Evolutionary conservation across 2,329 filamentous ascomycete species (phyloP), one percentile per base, ranked within the genome.

Genomic region (Diaporthe capsici): DNA sequence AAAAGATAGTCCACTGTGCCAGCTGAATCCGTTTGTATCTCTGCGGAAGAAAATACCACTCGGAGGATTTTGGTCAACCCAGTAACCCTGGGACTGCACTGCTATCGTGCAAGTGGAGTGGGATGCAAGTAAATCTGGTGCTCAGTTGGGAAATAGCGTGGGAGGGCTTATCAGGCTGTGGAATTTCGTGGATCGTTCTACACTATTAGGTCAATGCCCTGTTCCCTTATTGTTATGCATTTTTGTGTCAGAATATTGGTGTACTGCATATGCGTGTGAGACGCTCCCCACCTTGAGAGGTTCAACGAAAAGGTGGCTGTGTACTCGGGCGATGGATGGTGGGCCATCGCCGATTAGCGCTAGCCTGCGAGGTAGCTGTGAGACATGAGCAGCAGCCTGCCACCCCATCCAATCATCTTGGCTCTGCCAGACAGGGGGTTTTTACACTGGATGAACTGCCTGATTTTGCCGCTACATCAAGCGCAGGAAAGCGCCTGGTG

Each of bases 361-460:
- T 53, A 20, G 17, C 20, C 7, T 57, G 28, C 8, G 12, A 20
- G 2, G 28, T 3, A 13, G 28, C 31, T 58, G 55, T 57, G 15
- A 60, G 17, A n/a, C 34, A 39, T 25, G 57, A 37, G 37, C 37
- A 39, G 12, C 17, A 34, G 53, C 53, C 53, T 57, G 53, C 58
- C 37, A 10, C 22, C 22, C 37, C 28, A 57, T 17, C 55, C 55
- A 57, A 57, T 57, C 55, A 34, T 57, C 17, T 9, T 34, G 55
- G 15, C 34, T 34, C 55, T 34, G 22, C 28, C 7, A n/a, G n/a
- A 15, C 31, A 39, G 20, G 57, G 57, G 5, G 55, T 58, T 61
- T 42, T 61, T 61, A 61, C 37, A 61, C 58, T 61, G 22, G 58
- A 6, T 37, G 17, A 61, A 25, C 58, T 61, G 58, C 58, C 58